These are phyloP conservation scores for Aureobasidium namibiae DNA, from an alignment of 2,329 filamentous ascomycete species.

Conservation along the genomic window DNA sequence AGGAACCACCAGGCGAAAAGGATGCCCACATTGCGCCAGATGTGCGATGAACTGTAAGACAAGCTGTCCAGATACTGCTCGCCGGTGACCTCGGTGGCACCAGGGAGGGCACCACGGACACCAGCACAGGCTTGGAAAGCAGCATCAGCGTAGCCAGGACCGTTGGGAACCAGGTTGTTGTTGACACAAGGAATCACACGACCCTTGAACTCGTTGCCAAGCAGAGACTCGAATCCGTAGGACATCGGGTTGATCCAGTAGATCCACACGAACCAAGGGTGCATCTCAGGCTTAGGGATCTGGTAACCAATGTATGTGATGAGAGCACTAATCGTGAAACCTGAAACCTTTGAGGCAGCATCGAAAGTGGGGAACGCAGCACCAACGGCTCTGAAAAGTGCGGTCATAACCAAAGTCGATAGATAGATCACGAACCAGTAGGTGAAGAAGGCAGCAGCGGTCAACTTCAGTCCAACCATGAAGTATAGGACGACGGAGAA, in stretches of 20 bases:
- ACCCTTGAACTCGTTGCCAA: constrained; percentile 51
- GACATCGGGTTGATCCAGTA: constrained; percentile 42
- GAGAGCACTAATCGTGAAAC: constrained; percentile 22
- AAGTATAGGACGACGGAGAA: constrained; percentile 17
- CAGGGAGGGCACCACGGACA: constrained; percentile 50
- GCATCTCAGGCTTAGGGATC: constrained; percentile 26
- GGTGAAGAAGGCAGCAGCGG: constrained; percentile 52
- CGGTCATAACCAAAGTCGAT: constrained; percentile 36
- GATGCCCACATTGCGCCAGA: constrained; percentile 58
- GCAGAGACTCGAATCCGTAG: constrained; percentile 23
- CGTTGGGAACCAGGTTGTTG: constrained; percentile 30
- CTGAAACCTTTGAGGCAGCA: constrained; percentile 25
- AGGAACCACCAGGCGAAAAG: constrained; percentile 56
- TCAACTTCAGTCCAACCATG: constrained; percentile 27
- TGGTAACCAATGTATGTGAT: constrained; percentile 28
- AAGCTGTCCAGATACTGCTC: constrained; percentile 53
- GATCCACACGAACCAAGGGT: constrained; percentile 46
- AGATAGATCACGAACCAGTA: constrained; percentile 46
- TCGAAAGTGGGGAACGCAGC: constrained; percentile 25
- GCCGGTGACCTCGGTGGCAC: constrained; percentile 48
- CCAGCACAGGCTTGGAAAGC: constrained; percentile 32
- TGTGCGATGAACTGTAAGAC: constrained; percentile 36
- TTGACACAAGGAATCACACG: constrained; percentile 49
- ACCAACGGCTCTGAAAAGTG: constrained; percentile 37
- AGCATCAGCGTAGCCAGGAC: constrained; percentile 32